Base-by-base conservation (phyloP, 2,329 filamentous ascomycete genomes). In the Fusarium sp. region DNA sequence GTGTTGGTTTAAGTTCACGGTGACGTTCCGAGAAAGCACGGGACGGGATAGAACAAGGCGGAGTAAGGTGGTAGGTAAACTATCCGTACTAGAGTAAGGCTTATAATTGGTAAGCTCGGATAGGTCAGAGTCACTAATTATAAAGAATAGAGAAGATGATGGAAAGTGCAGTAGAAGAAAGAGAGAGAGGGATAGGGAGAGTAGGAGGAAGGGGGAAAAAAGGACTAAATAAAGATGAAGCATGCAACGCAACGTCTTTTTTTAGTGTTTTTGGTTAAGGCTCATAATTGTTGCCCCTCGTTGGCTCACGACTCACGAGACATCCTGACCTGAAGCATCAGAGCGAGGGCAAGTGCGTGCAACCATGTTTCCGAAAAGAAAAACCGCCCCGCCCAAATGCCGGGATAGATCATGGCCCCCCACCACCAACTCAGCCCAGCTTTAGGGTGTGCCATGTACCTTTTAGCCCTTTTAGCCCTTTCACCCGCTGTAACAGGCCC, bases 301-400 rank as follows among this genome's bases (percentile, higher is more conserved):
- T 66, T 71, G 65, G 69, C 66, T 63, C 64, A 64, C 49, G 53
- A 67, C 68, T 62, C 64, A 65, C 50, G 54, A 68, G 65, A 67
- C 57, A 67, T 44, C 47, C 49, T 55, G 62, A 38, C 47, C 32
- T 39, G 59, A 62, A 60, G 55, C 44, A 57, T 34, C 46, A 36
- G 48, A 23, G 56, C 26, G 26, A 49, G 26, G 54, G 57, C 56
- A 59, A 44, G 46, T 43, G 56, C 44, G 40, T 51, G 40, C 56
- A 67, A 42, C 64, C 65, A 68, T 67, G 59, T 67, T 65, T 61
- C 64, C 53, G 64, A 56, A 23, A 43, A 44, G 32, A 51, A 28
- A 39, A 42, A 23, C 28, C 23, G 39, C 62, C 62, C 46, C 56
- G 38, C 50, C 39, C 32, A 57, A 50, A 39, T 66, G 42, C 64